These are phyloP conservation scores for Takashimella tepidaria DNA, from an alignment of 1,284 basidiomycete species.

Conservation along the genomic window DNA sequence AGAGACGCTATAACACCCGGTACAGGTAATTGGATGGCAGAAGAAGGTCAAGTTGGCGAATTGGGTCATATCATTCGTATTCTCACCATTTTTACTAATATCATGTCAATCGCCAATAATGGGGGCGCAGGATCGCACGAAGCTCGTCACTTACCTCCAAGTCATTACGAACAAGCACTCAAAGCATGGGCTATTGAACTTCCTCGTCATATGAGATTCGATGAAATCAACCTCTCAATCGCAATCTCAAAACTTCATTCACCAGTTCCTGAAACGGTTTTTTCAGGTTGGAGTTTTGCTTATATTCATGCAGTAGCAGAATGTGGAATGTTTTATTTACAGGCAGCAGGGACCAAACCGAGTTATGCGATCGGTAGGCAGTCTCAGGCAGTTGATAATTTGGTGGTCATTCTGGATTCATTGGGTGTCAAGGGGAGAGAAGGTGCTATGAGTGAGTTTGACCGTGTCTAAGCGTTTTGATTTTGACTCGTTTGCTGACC, in stretches of 20 bases:
- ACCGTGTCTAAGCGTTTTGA: neutral
- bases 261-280: slow-evolving; percentile 34
- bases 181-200: slow-evolving; percentile 48
- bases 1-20: slow-evolving; percentile 31
- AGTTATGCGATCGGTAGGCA: slow-evolving; percentile 38
- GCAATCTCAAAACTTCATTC: slow-evolving; percentile 38
- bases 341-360: slow-evolving; percentile 26
- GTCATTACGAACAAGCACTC: slow-evolving; percentile 33
- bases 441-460: slow-evolving; percentile 38
- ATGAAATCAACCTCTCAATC: slow-evolving; percentile 46
- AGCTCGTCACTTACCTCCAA: slow-evolving; percentile 11
- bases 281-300: slow-evolving; percentile 48
- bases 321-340: slow-evolving; percentile 50
- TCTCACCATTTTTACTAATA: slow-evolving; percentile 33
- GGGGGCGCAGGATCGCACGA: slow-evolving; percentile 15
- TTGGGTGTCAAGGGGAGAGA: slow-evolving; percentile 41
- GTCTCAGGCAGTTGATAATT: slow-evolving; percentile 46
- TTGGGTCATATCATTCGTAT: slow-evolving; percentile 47
- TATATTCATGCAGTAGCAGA: slow-evolving; percentile 51
- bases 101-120: slow-evolving; percentile 35
- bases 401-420: slow-evolving; percentile 42
- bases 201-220: slow-evolving; percentile 46
- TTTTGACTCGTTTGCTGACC: slow-evolving; percentile 4
- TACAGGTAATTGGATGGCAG: slow-evolving; percentile 34
- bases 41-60: slow-evolving; percentile 44